These are phyloP conservation scores for Ascochyta pisi DNA, from an alignment of 2,329 filamentous ascomycete species.

Conservation along the genomic window DNA sequence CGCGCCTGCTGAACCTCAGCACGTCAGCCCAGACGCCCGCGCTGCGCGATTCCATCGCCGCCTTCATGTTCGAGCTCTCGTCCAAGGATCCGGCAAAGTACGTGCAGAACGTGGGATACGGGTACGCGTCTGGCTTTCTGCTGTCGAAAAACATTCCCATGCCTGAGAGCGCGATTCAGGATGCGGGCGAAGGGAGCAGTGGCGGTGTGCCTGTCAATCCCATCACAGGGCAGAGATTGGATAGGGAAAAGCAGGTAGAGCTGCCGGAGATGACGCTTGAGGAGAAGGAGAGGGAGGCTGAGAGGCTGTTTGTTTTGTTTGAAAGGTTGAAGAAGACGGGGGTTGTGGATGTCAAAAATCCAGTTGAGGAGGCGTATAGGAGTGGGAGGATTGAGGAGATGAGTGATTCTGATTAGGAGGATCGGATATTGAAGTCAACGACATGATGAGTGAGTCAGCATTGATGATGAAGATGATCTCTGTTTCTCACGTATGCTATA, in stretches of 20 bases:
- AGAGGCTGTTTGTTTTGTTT: conserved; percentile 87
- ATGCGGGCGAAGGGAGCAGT: conserved; percentile 39
- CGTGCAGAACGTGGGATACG: conserved; percentile 92
- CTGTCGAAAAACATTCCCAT: conserved; percentile 83
- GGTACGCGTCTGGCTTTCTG: conserved; percentile 89
- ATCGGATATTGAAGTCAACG: not conserved
- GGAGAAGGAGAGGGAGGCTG: conserved; percentile 91
- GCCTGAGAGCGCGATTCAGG: conserved; percentile 68
- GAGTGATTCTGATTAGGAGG: conserved; percentile 54
- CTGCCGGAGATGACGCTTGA: conserved; percentile 82
- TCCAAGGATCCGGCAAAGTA: conserved; percentile 80
- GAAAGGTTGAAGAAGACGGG: conserved; percentile 79
- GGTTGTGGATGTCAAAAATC: conserved; percentile 79
- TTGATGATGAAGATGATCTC: not conserved
- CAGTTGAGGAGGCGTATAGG: conserved; percentile 71
- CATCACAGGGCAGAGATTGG: conserved; percentile 82
- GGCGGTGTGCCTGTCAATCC: conserved; percentile 69
- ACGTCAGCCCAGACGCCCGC: conserved; percentile 75
- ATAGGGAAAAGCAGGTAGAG: conserved; percentile 67
- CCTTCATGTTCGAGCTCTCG: conserved; percentile 86
- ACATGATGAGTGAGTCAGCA: not conserved
- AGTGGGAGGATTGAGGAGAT: conserved; percentile 76
- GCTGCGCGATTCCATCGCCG: conserved; percentile 75
- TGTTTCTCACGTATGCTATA: not conserved
- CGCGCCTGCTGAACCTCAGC: conserved; percentile 78